Evolutionary conservation across 306 rosid species (phyloP), one percentile per base, ranked within the genome.

Genomic region (Bauhinia variegata): DNA sequence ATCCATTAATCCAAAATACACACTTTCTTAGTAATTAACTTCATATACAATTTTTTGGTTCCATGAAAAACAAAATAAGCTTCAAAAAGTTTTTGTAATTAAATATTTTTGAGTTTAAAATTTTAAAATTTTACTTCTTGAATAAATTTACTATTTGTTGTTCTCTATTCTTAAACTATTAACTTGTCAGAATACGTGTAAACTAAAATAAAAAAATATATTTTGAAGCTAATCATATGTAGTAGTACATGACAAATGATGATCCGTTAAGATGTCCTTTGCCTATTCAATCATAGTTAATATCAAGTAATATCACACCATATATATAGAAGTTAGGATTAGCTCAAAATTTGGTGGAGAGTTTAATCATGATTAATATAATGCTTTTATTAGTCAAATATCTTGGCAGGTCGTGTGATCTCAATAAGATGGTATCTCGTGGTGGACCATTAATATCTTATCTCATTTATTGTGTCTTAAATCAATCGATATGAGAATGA

Each of bases 401-500:
- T 41, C 19, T 38, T 55, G 52, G 52, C n/a, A 18, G 50, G 48
- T 42, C 51, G 28, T 14, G n/a, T 60, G 38, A 37, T 63, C 28
- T 74, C 65, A 66, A 78, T 37, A 67, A 60, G 17, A 64, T 53
- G 37, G 72, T 7, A 2, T 34, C 52, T 77, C 80, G 71, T 55
- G 73, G 79, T 75, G 82, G 79, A 63, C 71, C 81, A 68, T 63
- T 54, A 28, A 18, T 17, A 56, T 38, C 16, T 48, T n/a, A 63
- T 59, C 70, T 53, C 62, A 41, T 66, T 70, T 70, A 72, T 34
- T 16, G 50, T 65, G 65, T 53, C 80, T 62, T 74, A 69, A 69
- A n/a, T n/a, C n/a, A n/a, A 76, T 71, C 68, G 70, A 41, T 48
- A 67, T 59, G 75, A 74, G 62, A 68, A 60, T 75, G 83, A 63